A percentile compares a stretch with the other conserved stretches of the same genome.
Evolutionary conservation across 139 green algal genomes (phyloP).

Genomic region (Picochlorum costavermella): DNA sequence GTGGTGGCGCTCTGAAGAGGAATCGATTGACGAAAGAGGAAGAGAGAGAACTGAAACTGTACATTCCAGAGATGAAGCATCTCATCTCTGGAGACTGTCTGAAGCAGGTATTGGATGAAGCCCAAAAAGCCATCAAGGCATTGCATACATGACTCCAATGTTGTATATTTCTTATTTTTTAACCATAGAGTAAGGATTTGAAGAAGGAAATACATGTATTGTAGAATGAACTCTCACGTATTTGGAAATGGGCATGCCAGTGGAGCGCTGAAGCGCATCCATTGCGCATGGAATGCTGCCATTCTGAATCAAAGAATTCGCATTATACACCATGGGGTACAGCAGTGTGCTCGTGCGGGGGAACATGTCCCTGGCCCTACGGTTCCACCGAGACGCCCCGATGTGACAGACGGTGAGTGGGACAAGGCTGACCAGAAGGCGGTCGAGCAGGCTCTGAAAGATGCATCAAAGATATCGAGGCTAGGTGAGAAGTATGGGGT

Average conservation of each 20-base stretch:
- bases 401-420: slow-evolving; percentile 40
- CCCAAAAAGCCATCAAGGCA: too few relatives aligned
- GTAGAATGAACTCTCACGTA: too few relatives aligned
- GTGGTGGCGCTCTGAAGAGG: slow-evolving; percentile 22
- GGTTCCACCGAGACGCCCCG: slow-evolving; percentile 10
- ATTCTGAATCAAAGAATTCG: too few relatives aligned
- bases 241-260: too few relatives aligned
- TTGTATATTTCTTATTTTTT: too few relatives aligned
- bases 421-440: slow-evolving; percentile 24
- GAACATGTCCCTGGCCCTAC: background rate
- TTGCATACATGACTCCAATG: too few relatives aligned
- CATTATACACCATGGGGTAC: too few relatives aligned
- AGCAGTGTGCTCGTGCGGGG: background rate
- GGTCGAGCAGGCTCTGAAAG: slow-evolving; percentile 27
- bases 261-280: too few relatives aligned
- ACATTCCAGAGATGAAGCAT: slow-evolving; percentile 22
- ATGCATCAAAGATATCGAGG: slow-evolving; percentile 24
- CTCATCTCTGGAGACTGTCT: background rate
- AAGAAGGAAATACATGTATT: too few relatives aligned
- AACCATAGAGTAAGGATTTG: too few relatives aligned
- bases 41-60: slow-evolving; percentile 33
- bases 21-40: slow-evolving; percentile 34
- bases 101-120: too few relatives aligned
- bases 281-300: too few relatives aligned
- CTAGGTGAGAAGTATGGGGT: slow-evolving; percentile 13